These are phyloP conservation scores for Naegleria gruberi DNA, from an alignment of 208 protist genomes.

Conservation along the genomic window DNA sequence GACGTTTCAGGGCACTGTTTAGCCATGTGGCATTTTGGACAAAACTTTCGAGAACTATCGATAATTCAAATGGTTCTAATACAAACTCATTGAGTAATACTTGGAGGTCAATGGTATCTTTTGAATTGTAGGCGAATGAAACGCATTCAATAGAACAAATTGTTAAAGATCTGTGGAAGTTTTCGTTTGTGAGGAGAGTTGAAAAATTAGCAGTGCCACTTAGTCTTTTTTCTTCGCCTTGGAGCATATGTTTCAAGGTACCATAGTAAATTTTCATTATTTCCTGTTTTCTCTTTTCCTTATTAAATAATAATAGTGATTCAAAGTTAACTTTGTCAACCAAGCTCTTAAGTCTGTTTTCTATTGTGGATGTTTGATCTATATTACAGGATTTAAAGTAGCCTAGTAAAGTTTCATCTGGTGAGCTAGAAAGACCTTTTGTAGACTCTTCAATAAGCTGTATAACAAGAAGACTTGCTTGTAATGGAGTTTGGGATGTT, in stretches of 20 bases:
- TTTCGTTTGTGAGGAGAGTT: neutral
- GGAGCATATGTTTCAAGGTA: neutral
- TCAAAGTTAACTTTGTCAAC: neutral
- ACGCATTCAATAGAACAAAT: neutral
- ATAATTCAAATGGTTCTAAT: constrained; percentile 9
- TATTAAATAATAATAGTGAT: neutral
- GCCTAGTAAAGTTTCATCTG: neutral
- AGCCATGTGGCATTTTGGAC: neutral
- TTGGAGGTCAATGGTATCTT: neutral
- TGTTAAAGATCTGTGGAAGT: neutral
- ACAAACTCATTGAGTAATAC: neutral
- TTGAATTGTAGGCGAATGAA: neutral
- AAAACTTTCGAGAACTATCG: constrained; percentile 2
- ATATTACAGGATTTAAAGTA: neutral
- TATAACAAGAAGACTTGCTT: neutral
- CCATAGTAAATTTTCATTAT: neutral
- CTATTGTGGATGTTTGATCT: neutral
- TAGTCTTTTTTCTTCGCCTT: constrained; percentile 16
- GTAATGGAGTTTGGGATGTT: neutral
- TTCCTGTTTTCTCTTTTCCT: neutral
- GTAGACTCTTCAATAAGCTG: neutral
- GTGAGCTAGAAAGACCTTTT: neutral
- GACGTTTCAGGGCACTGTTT: neutral
- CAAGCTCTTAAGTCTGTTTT: neutral
- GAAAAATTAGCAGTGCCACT: neutral